phyloP scores from a whole-genome alignment of 306 rosid species.

The Lablab purpureus region DNA sequence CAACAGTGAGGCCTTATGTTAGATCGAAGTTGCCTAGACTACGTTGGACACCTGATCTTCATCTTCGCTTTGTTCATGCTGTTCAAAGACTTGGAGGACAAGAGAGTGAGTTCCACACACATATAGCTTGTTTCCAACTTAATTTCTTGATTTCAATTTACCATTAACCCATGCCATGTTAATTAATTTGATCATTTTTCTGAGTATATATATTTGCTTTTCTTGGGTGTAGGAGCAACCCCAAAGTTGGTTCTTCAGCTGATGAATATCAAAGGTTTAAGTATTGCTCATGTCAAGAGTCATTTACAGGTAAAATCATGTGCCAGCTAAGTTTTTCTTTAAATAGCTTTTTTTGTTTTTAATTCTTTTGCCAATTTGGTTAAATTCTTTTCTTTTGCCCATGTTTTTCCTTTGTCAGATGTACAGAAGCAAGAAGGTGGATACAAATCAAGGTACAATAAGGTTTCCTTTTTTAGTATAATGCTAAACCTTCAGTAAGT shows the following conservation, averaged over 20 bases:
- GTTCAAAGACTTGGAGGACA: constrained; percentile 95
- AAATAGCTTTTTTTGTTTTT: not conserved
- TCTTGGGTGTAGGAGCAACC: constrained; percentile 76
- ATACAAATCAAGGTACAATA: constrained; percentile 72
- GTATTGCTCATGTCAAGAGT: constrained; percentile 97
- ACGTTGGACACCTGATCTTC: constrained; percentile 96
- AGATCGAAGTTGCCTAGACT: constrained; percentile 94
- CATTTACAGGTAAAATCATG: constrained; percentile 78
- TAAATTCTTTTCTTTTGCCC: constrained; percentile 23
- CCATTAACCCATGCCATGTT: constrained; percentile 18
- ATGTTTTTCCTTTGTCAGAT: constrained; percentile 55
- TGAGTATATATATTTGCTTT: not conserved
- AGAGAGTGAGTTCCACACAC: constrained; percentile 68
- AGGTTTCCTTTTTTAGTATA: not conserved
- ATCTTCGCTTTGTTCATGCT: constrained; percentile 87
- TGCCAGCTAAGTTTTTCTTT: not conserved
- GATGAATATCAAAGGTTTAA: constrained; percentile 92
- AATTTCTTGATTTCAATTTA: constrained; percentile 31
- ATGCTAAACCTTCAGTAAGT: not conserved
- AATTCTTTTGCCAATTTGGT: not conserved
- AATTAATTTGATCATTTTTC: not conserved
- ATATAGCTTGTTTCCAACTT: not conserved
- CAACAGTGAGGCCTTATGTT: constrained; percentile 82
- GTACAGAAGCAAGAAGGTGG: constrained; percentile 89
- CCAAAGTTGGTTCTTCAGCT: constrained; percentile 98